Percentiles rank a stretch among this genome's conserved stretches.
These are phyloP conservation scores for Tephrocybe sp. DNA, from an alignment of 768 basidiomycete genomes.

Conservation along the genomic window DNA sequence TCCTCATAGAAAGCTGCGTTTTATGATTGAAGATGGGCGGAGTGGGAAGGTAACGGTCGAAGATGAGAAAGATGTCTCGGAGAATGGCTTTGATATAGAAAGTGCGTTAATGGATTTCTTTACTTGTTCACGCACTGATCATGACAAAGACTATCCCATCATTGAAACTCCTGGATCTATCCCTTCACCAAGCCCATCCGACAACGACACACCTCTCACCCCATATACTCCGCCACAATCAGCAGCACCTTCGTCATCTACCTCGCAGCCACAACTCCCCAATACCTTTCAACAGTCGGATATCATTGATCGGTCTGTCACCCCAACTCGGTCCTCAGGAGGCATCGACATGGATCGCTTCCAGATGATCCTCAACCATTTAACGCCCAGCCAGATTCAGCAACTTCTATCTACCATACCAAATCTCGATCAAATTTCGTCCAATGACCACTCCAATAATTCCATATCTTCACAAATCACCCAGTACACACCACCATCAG, in stretches of 20 bases:
- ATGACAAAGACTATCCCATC: conserved; percentile 39
- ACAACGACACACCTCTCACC: conserved; percentile 9
- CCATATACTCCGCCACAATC: conserved; percentile 3
- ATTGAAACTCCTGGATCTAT: conserved; percentile 46
- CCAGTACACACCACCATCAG: conserved; percentile 32
- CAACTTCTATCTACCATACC: conserved; percentile 52
- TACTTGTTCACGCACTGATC: conserved; percentile 8
- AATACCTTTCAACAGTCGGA: not conserved
- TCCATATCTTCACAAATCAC: conserved; percentile 26
- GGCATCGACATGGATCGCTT: conserved; percentile 34
- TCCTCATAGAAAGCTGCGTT: conserved; percentile 48
- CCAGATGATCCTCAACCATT: conserved; percentile 50
- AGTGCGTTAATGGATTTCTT: conserved; percentile 19
- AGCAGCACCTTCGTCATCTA: not conserved
- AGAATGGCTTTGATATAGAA: conserved; percentile 1
- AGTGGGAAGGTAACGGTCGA: conserved; percentile 36
- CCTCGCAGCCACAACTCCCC: conserved; percentile 7
- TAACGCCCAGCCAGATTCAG: conserved; percentile 59
- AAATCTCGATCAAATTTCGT: conserved; percentile 26
- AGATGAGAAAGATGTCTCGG: conserved; percentile 37
- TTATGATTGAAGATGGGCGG: conserved; percentile 67
- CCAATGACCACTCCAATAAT: conserved; percentile 15
- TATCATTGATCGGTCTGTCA: conserved; percentile 23
- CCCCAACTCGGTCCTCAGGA: conserved; percentile 21
- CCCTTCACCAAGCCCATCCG: conserved; percentile 32